Percentiles rank a stretch among this genome's conserved stretches.
Conservation (phyloP, 2,329 filamentous ascomycete genomes). For the Emergomyces pasteurianus region DNA sequence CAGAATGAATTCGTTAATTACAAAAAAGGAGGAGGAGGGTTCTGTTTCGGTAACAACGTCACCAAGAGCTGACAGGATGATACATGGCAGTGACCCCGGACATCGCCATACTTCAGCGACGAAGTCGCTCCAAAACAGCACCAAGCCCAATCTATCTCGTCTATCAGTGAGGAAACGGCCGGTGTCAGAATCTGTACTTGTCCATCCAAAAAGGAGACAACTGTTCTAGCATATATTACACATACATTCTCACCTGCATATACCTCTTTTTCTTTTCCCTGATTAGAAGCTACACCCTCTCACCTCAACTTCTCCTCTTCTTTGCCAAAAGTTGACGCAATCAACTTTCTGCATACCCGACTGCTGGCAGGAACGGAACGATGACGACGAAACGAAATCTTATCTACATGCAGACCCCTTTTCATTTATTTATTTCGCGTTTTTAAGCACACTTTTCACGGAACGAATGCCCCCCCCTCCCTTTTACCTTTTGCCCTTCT, state of each 20-base stretch:
- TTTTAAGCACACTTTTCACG: no score
- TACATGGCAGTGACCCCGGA: neutral
- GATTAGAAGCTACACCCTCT: neutral
- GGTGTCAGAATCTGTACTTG: constrained; percentile 19
- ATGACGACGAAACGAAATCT: neutral
- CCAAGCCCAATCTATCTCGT: constrained; percentile 6
- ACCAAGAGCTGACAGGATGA: neutral
- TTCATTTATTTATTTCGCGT: no score
- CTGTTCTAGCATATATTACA: constrained; percentile 2
- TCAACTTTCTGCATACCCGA: no score
- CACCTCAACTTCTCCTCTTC: neutral
- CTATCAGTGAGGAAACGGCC: constrained; percentile 18
- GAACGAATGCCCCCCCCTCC: no score
- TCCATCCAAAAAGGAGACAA: constrained; percentile 21
- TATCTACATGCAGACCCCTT: no score
- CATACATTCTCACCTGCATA: neutral
- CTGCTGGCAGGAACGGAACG: neutral
- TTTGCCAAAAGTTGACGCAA: neutral
- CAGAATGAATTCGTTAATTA: neutral
- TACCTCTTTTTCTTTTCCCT: neutral
- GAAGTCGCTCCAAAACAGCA: neutral
- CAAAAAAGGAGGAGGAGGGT: neutral
- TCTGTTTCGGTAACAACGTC: neutral
- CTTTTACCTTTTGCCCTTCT: no score
- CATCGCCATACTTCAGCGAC: neutral